Base-by-base conservation (phyloP, 768 basidiomycete genomes). In the Mycena amicta region DNA sequence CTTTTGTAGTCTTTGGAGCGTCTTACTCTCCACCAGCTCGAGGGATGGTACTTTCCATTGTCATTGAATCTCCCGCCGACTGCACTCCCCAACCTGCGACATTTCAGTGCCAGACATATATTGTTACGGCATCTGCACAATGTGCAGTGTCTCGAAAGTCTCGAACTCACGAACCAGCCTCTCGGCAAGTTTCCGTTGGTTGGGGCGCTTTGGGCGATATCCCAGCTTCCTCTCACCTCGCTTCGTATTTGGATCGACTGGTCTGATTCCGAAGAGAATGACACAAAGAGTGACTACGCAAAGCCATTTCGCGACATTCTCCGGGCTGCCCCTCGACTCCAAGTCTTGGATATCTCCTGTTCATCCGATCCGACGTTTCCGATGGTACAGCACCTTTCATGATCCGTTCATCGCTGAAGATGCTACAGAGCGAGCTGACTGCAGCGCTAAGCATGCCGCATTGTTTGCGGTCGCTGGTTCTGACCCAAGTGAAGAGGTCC, bases 21-120 rank as follows among this genome's bases (percentile, higher is more conserved):
- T 39, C 45, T 63, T 5, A 53, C 31, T 1, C 59, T 63, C 4
- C 62, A 63, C 23, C 62, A 63, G 43, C 23, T 63, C 1, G 62
- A 63, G 52, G 62, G 62, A 6, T 63, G 62, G 62, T 63, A 63
- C 45, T 63, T 60, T n/a, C 62, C 62, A 3, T 52, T 63, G 31
- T 63, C 62, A 2, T n/a, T 63, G 40, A 56, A 50, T 22, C 45
- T 63, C 5, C 55, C 58, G 25, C 55, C 56, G 20, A 57, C 55
- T 12, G 55, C 62, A 26, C 55, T 63, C 12, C 62, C 62, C 1
- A 63, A 55, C 45, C 49, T 63, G 12, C 41, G 50, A 28, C 58
- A 63, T 30, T 57, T 63, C 16, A 60, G 58, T 45, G 58, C 58
- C 20, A 31, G 58, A 30, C 59, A 60, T 29, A 50, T 60, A 15